Evolutionary conservation across 345 rosid species (phyloP), one percentile per base, ranked within the genome.

Genomic region (Lagerstroemia speciosa): DNA sequence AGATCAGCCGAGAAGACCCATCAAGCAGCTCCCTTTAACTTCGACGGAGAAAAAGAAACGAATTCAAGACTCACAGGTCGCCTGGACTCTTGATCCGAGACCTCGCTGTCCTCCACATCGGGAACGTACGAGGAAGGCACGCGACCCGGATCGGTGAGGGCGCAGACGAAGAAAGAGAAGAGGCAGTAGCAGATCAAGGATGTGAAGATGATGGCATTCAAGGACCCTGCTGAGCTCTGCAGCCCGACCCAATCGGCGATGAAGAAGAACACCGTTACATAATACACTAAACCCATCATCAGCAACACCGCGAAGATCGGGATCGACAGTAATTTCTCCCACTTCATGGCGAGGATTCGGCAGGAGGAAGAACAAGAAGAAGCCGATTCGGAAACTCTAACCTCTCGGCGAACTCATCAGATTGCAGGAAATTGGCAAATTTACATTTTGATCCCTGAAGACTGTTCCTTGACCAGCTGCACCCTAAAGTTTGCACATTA

Each of bases 91-190:
- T 61, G 76, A 73, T 68, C 72, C 5, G 76, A 63, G 63, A 46
- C 67, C 62, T 67, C 76, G 31, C 57, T 32, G 26, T 68, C 72
- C 64, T 73, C 76, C 10, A 68, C 71, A 60, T 73, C 76, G 16
- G 76, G 72, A 5, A 73, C 64, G 50, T 73, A 73, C 57, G 67
- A 62, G 64, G 72, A 37, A 34, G 76, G 71, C 40, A 73, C 76
- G 10, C 55, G 68, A 48, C 76, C 72, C 26, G 76, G 72, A 43
- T 73, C 72, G 29, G 62, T 67, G 64, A 73, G 52, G 46, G 62
- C 55, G 50, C 71, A 73, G 55, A 48, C 71, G 67, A 67, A 33
- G 52, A 73, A 73, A 24, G 67, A 68, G 68, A 73, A 67, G 29
- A 73, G 3, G 63, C 60, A n/a, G 55, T 57, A 61, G 45, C 62